Percentiles rank a stretch among this genome's conserved stretches.
Conservation (phyloP, 345 rosid genomes). For the Acer yangbiense region DNA sequence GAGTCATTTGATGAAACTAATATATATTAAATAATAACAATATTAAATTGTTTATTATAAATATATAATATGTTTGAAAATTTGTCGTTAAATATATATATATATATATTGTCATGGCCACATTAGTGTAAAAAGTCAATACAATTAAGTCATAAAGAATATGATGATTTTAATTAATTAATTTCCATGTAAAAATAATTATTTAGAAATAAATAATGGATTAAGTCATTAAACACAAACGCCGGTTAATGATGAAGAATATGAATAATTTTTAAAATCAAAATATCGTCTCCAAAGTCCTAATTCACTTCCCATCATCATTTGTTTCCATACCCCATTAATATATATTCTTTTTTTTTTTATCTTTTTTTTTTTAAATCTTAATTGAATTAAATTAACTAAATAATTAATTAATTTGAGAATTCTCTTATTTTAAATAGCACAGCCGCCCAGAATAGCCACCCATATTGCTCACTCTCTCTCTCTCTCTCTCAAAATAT, state of each 20-base stretch:
- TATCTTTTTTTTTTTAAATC: not conserved
- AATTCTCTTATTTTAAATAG: conserved; percentile 49
- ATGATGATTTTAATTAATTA: not conserved
- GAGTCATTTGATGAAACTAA: not conserved
- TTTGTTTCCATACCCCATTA: not conserved
- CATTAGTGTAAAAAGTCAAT: conserved; percentile 18
- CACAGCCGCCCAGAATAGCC: conserved; percentile 77
- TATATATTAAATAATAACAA: not conserved
- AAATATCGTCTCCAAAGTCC: not conserved
- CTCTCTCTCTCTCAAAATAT: conserved; percentile 43
- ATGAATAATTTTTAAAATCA: not conserved
- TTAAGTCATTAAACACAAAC: conserved; percentile 1
- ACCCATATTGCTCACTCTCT: conserved; percentile 49
- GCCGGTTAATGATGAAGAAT: conserved; percentile 2
- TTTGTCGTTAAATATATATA: not conserved
- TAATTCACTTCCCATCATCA: conserved; percentile 4
- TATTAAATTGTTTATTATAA: not conserved
- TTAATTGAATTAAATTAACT: not conserved
- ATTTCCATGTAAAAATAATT: not conserved
- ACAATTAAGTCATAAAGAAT: conserved; percentile 13
- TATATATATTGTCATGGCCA: not conserved
- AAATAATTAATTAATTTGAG: no score
- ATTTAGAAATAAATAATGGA: conserved; percentile 8
- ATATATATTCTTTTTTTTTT: not conserved
- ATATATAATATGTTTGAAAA: not conserved